Base-by-base conservation (phyloP, 768 basidiomycete genomes). In the Phaeolepiota aurea region DNA sequence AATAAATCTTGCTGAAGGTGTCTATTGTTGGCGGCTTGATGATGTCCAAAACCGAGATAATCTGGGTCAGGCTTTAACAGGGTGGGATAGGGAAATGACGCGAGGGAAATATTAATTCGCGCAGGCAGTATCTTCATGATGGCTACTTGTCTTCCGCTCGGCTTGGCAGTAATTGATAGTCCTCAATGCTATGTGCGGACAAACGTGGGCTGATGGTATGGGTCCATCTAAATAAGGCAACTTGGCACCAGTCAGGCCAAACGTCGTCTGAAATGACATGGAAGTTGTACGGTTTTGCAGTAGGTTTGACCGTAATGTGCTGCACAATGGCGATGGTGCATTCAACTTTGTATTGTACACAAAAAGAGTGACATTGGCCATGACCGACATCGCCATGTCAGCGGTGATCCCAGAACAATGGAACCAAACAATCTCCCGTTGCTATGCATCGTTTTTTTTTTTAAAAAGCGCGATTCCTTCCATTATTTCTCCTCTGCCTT, bases 121-220 rank as follows among this genome's bases (percentile, higher is more conserved):
- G 76, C 39, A 96, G 91, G 92, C 31, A 87, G 78, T 53, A 96
- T 84, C 64, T 89, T 91, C 75, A 94, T 97, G 66, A 94, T 93
- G 32, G 92, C 93, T 12, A 97, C 90, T 57, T 88, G 78, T 44
- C 79, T 78, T 21, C 82, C 78, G 5, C 81, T 77, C 3, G 87
- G 84, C 50, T 77, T 76, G 64, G 74, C 54, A 87, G 65, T 45
- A 87, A 61, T 51, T 80, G 74, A 59, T 87, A 88, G 56, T 85
- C 76, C 39, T 81, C n/a, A n/a, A n/a, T n/a, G n/a, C n/a, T n/a
- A n/a, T n/a, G n/a, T n/a, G n/a, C n/a, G n/a, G n/a, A n/a, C n/a
- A n/a, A n/a, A n/a, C n/a, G n/a, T n/a, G n/a, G n/a, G n/a, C n/a
- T n/a, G n/a, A n/a, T n/a, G n/a, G n/a, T n/a, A n/a, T n/a, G n/a